Percentiles rank a stretch among this genome's conserved stretches.
These are phyloP conservation scores for Trichaptum fuscoviolaceum DNA, from an alignment of 768 basidiomycete species.

Conservation along the genomic window DNA sequence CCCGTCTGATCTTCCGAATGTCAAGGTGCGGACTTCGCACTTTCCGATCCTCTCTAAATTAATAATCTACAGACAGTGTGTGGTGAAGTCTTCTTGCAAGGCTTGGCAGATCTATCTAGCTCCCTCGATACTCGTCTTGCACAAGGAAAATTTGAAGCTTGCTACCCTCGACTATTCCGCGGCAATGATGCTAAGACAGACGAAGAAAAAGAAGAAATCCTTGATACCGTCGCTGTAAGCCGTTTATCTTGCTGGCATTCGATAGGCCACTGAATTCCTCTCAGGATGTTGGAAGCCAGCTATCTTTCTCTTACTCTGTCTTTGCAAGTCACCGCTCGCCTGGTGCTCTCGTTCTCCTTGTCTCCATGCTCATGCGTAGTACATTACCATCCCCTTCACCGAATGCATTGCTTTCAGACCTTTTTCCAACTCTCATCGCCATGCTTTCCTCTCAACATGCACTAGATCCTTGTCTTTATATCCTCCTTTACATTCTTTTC, in stretches of 20 bases:
- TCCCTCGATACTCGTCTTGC: constrained; percentile 10
- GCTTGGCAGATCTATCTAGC: constrained; percentile 3
- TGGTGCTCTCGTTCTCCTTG: constrained; percentile 23
- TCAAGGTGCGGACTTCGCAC: not conserved
- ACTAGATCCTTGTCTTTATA: constrained; percentile 55
- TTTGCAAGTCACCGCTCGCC: constrained; percentile 9
- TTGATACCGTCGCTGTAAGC: not conserved
- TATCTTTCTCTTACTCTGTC: constrained; percentile 24
- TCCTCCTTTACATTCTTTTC: constrained; percentile 39
- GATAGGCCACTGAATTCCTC: not conserved
- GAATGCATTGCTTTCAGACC: constrained; percentile 14
- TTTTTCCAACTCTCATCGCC: constrained; percentile 40
- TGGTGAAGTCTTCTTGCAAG: not conserved
- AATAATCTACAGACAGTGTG: not conserved
- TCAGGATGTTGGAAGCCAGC: constrained; percentile 27
- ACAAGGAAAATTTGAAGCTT: constrained; percentile 14
- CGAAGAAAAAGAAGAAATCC: not conserved
- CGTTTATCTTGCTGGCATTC: not conserved
- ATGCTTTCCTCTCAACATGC: constrained; percentile 49
- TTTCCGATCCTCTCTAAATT: not conserved
- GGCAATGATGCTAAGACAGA: not conserved
- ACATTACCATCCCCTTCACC: constrained; percentile 13
- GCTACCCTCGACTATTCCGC: constrained; percentile 17
- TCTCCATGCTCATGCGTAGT: constrained; percentile 13
- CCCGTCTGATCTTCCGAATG: not conserved